Conservation (phyloP, 257 asterid species). For the Solanum tarapatanum region DNA sequence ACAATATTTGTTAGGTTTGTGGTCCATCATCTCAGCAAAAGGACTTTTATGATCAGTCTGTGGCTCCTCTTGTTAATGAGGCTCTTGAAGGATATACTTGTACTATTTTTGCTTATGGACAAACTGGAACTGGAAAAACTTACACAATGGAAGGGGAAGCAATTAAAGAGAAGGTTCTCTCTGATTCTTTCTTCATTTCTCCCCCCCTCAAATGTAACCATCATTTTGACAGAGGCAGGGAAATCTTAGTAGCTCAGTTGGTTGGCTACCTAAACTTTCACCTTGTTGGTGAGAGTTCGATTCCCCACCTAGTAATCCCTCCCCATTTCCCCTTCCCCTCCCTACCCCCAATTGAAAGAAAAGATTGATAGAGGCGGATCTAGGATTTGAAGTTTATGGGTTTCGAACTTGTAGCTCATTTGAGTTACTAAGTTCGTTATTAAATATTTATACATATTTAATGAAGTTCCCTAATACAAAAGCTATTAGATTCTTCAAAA, state of each 20-base stretch:
- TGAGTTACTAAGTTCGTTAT: neutral
- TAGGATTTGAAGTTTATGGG: neutral
- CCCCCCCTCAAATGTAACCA: neutral
- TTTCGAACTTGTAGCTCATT: neutral
- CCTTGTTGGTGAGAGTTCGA: neutral
- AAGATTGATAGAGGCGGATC: neutral
- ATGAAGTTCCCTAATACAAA: neutral
- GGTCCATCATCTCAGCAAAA: constrained; percentile 36
- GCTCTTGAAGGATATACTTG: constrained; percentile 50
- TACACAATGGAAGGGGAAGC: constrained; percentile 60
- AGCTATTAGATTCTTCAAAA: neutral
- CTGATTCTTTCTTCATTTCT: neutral
- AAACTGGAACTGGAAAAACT: constrained; percentile 54
- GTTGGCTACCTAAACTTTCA: neutral
- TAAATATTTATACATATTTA: neutral
- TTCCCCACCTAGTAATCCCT: neutral
- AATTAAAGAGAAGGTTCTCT: constrained; percentile 33
- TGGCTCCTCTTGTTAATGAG: constrained; percentile 33
- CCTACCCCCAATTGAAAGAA: no score
- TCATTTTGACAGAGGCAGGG: neutral
- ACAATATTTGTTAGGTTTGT: constrained; percentile 31
- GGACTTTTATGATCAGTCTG: constrained; percentile 37
- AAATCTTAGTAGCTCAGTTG: neutral
- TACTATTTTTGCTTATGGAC: constrained; percentile 57
- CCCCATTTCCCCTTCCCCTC: no score